Evolutionary conservation across 495 filamentous ascomycete species (phyloP).

Genomic region (Hypoxylon crocopeplum): DNA sequence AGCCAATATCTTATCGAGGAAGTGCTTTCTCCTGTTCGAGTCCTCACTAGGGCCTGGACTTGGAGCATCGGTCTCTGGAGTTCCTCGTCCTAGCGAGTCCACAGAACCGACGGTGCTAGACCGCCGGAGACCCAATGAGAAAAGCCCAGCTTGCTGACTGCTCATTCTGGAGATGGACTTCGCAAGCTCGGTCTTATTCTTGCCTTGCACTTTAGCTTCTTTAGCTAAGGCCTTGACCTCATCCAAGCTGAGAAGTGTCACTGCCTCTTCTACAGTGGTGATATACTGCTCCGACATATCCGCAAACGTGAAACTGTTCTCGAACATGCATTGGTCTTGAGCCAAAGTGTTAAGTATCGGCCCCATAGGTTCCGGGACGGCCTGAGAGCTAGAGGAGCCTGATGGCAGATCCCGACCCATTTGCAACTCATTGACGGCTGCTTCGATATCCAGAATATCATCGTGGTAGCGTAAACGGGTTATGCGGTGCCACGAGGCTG

Average conservation of each 20-base stretch:
- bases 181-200: slow-evolving; percentile 85
- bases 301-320: slow-evolving; percentile 72
- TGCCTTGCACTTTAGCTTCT: slow-evolving; percentile 85
- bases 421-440: slow-evolving; percentile 68
- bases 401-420: slow-evolving; percentile 22
- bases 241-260: slow-evolving; percentile 78
- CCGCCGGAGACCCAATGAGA: slow-evolving; percentile 63
- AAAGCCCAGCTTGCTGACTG: slow-evolving; percentile 73
- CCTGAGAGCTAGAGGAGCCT: background rate
- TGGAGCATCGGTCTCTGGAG: slow-evolving; percentile 23
- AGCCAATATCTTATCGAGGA: slow-evolving; percentile 73
- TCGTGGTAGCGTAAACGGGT: slow-evolving; percentile 76
- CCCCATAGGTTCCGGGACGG: background rate
- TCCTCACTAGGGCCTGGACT: slow-evolving; percentile 30
- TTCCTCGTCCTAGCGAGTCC: slow-evolving; percentile 32
- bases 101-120: slow-evolving; percentile 55
- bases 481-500: slow-evolving; percentile 90
- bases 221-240: slow-evolving; percentile 87
- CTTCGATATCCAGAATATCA: slow-evolving; percentile 77
- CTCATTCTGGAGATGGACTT: slow-evolving; percentile 73
- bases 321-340: slow-evolving; percentile 55
- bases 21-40: slow-evolving; percentile 51
- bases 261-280: slow-evolving; percentile 83
- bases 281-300: slow-evolving; percentile 76
- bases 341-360: background rate